Conservation (phyloP, 2,329 filamentous ascomycete species). For the Sclerotinia trifoliorum region DNA sequence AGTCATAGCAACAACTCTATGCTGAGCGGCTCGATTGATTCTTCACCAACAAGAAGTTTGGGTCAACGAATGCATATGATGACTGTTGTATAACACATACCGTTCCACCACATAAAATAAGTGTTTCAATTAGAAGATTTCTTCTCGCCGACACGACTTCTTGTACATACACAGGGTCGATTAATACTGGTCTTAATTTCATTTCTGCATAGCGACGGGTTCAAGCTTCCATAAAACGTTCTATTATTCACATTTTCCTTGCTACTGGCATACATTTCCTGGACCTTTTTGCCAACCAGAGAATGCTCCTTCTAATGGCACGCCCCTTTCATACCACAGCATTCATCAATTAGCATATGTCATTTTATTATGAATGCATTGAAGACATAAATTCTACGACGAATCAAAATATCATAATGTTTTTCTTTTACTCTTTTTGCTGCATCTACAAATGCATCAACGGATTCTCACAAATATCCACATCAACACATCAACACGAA, state of each 20-base stretch:
- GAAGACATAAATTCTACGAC: constrained; percentile 15
- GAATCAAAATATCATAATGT: constrained; percentile 19
- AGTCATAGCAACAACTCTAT: constrained; percentile 56
- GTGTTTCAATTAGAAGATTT: background rate
- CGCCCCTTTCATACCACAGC: constrained; percentile 3
- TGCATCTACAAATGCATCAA: constrained; percentile 5
- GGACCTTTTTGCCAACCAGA: background rate
- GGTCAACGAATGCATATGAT: constrained; percentile 61
- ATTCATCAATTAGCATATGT: constrained; percentile 20
- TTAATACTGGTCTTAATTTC: constrained; percentile 16
- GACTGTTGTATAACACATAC: constrained; percentile 50
- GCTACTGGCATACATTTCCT: constrained; percentile 14
- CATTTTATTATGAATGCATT: background rate
- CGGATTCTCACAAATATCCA: background rate
- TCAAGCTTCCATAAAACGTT: constrained; percentile 20
- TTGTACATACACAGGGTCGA: constrained; percentile 20
- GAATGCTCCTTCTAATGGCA: constrained; percentile 20
- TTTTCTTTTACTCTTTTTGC: constrained; percentile 16
- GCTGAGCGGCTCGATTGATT: constrained; percentile 52
- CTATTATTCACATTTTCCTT: constrained; percentile 13
- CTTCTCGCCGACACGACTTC: constrained; percentile 17
- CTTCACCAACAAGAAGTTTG: constrained; percentile 52
- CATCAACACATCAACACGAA: constrained; percentile 4
- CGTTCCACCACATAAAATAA: constrained; percentile 10
- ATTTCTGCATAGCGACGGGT: constrained; percentile 24